These are phyloP conservation scores for Anthoceros angustus DNA, from an alignment of 225 moss, liverwort and hornwort species.

Conservation along the genomic window DNA sequence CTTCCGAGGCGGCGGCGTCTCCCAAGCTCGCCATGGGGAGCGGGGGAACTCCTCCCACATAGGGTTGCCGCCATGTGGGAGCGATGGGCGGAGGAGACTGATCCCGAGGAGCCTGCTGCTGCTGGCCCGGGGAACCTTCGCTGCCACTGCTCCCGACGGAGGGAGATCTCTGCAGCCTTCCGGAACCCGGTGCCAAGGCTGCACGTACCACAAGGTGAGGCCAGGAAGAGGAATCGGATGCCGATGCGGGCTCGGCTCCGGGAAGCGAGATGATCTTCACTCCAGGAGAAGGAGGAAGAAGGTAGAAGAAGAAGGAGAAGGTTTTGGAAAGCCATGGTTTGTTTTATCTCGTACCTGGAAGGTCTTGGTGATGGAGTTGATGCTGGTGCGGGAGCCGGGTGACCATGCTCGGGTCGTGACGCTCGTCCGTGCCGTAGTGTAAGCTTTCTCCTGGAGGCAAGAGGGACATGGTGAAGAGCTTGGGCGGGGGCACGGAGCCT, in stretches of 20 bases:
- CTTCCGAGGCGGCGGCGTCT: conserved; percentile 50
- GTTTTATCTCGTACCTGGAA: too few relatives aligned
- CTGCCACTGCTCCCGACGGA: conserved; percentile 90
- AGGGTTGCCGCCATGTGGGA: conserved; percentile 49
- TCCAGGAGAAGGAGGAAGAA: too few relatives aligned
- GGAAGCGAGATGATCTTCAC: too few relatives aligned
- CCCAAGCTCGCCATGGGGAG: conserved; percentile 59
- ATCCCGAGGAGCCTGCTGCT: conserved; percentile 24
- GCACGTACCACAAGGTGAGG: background rate
- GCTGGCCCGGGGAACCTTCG: conserved; percentile 65
- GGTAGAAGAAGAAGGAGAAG: too few relatives aligned
- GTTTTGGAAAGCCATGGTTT: too few relatives aligned
- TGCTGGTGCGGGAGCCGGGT: background rate
- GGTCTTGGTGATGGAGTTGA: too few relatives aligned
- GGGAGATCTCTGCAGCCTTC: conserved; percentile 44
- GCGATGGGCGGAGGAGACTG: conserved; percentile 50
- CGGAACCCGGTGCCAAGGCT: conserved; percentile 18
- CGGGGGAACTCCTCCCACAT: conserved; percentile 56
- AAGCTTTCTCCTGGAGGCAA: background rate
- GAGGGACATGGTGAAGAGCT: background rate
- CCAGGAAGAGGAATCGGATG: background rate
- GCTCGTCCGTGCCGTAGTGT: background rate
- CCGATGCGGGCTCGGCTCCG: too few relatives aligned
- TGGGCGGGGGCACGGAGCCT: background rate
- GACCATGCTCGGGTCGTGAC: background rate